A percentile compares a stretch with the other conserved stretches of the same genome.
Conservation (phyloP, 2,329 filamentous ascomycete genomes). For the Penicillium sp. region DNA sequence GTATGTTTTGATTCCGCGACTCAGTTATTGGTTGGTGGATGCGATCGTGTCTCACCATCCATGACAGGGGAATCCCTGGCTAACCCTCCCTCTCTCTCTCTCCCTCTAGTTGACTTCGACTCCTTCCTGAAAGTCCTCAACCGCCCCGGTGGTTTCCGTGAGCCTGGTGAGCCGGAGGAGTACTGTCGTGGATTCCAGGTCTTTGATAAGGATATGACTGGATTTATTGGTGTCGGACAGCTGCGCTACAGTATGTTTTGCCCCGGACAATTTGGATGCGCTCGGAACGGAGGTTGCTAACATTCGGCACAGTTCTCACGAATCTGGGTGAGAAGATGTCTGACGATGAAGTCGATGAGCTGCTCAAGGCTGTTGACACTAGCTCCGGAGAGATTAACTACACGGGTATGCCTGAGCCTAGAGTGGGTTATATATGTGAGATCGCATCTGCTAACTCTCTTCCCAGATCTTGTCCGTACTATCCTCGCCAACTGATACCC, state of each 20-base stretch:
- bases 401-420: conserved; percentile 63
- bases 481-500: conserved; percentile 74
- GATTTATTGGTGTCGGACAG: conserved; percentile 96
- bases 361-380: conserved; percentile 96
- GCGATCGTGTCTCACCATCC: not conserved
- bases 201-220: conserved; percentile 98
- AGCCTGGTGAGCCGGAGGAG: conserved; percentile 95
- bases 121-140: conserved; percentile 96
- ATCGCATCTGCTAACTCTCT: conserved; percentile 3
- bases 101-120: conserved; percentile 82
- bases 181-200: conserved; percentile 99
- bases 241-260: conserved; percentile 71
- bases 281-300: conserved; percentile 4
- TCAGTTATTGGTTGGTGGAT: not conserved
- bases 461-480: conserved; percentile 74
- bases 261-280: not conserved
- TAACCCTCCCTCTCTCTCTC: not conserved
- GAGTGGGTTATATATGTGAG: not conserved
- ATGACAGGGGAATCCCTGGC: not conserved
- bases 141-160: conserved; percentile 95
- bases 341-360: conserved; percentile 96
- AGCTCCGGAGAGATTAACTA: conserved; percentile 98
- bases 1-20: conserved; percentile 57
- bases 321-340: conserved; percentile 99
- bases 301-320: conserved; percentile 66